phyloP scores from a whole-genome alignment of 805 yeast genomes.

The Metschnikowia lunata region DNA sequence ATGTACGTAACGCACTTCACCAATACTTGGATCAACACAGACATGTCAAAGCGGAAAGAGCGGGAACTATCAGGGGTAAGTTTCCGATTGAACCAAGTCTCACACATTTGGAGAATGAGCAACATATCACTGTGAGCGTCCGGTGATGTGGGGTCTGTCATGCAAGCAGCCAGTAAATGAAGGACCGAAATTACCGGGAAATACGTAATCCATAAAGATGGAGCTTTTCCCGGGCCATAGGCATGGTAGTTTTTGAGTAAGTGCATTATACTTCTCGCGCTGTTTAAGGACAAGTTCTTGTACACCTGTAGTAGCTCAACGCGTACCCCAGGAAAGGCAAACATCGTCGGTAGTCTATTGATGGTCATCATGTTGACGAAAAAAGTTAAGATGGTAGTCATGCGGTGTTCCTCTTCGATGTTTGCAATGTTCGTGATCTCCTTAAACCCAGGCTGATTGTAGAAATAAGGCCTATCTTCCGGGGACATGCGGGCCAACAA shows the following conservation, averaged over 20 bases:
- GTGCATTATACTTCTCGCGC: slow-evolving; percentile 34
- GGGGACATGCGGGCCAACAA: slow-evolving; percentile 19
- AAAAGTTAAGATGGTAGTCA: slow-evolving; percentile 26
- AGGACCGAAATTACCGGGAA: slow-evolving; percentile 32
- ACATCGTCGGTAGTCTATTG: slow-evolving; percentile 29
- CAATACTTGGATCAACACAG: slow-evolving; percentile 16
- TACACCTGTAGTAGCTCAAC: slow-evolving; percentile 17
- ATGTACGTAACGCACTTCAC: slow-evolving; percentile 20
- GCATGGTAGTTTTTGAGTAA: slow-evolving; percentile 20
- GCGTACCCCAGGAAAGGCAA: slow-evolving; percentile 16
- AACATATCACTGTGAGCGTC: slow-evolving; percentile 27
- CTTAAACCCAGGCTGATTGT: slow-evolving; percentile 10
- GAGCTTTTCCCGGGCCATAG: slow-evolving; percentile 18
- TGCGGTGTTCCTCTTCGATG: slow-evolving; percentile 8
- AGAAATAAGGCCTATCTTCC: slow-evolving; percentile 13
- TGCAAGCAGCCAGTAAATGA: slow-evolving; percentile 26
- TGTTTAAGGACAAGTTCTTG: slow-evolving; percentile 26
- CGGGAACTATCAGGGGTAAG: slow-evolving; percentile 3
- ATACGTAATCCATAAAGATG: slow-evolving; percentile 28
- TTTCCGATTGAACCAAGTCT: slow-evolving; percentile 8
- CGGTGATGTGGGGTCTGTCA: slow-evolving; percentile 27
- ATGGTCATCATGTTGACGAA: slow-evolving; percentile 35
- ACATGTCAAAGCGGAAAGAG: slow-evolving; percentile 6
- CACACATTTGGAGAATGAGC: slow-evolving; percentile 21
- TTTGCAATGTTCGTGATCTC: not conserved